phyloP scores from a whole-genome alignment of 352 stramenopile species.

The Saprolegnia parasitica region DNA sequence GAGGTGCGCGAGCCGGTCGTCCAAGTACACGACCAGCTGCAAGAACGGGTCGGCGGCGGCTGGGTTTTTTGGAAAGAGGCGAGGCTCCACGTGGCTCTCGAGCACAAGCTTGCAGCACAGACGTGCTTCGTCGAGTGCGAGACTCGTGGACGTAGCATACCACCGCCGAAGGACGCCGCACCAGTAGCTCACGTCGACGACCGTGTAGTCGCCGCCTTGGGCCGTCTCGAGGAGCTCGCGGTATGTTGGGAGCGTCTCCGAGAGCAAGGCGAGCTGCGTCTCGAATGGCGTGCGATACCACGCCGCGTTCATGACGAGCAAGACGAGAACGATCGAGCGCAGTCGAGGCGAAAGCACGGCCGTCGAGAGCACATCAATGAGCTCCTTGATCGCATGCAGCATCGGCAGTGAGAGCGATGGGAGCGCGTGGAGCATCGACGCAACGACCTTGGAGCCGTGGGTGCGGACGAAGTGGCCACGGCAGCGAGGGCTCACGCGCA shows the following conservation, averaged over 20 bases:
- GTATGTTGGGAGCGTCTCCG: slow-evolving; percentile 56
- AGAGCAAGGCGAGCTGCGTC: slow-evolving; percentile 63
- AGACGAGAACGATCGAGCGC: slow-evolving; percentile 45
- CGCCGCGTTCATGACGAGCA: slow-evolving; percentile 74
- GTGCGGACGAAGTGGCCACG: slow-evolving; percentile 68
- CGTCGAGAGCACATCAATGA: slow-evolving; percentile 57
- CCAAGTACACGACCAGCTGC: slow-evolving; percentile 64
- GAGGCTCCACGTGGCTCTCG: slow-evolving; percentile 57
- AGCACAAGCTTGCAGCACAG: slow-evolving; percentile 80
- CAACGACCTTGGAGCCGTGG: slow-evolving; percentile 66
- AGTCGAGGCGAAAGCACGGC: slow-evolving; percentile 34
- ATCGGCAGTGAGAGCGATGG: slow-evolving; percentile 61
- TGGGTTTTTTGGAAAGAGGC: slow-evolving; percentile 47
- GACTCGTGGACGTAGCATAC: slow-evolving; percentile 23
- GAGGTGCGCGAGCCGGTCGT: slow-evolving; percentile 37
- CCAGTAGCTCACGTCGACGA: slow-evolving; percentile 19
- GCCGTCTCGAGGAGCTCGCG: slow-evolving; percentile 44
- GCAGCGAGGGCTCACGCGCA: slow-evolving; percentile 55
- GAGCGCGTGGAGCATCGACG: slow-evolving; percentile 67
- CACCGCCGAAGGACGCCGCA: slow-evolving; percentile 17
- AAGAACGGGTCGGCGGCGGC: slow-evolving; percentile 50
- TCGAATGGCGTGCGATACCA: slow-evolving; percentile 78
- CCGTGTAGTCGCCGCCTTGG: slow-evolving; percentile 1
- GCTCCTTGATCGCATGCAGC: slow-evolving; percentile 53
- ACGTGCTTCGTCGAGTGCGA: slow-evolving; percentile 40